Evolutionary conservation across 225 moss, liverwort and hornwort genomes (phyloP).

Genomic region (Polytrichum commune): DNA sequence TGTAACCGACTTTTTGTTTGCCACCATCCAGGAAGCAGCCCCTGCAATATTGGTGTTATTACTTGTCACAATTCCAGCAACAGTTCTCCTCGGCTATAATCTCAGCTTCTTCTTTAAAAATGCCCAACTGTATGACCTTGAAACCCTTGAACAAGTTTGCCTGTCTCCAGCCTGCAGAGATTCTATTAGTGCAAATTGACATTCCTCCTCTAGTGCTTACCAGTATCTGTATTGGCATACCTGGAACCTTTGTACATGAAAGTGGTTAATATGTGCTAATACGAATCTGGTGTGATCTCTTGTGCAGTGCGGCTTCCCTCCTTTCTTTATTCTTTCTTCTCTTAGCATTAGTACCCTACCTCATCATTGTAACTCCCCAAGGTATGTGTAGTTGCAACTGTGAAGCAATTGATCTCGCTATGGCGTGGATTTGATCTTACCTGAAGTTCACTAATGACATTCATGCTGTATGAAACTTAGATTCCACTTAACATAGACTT

Average conservation of each 20-base stretch:
- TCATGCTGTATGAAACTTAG: too few species aligned
- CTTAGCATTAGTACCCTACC: slow-evolving; percentile 64
- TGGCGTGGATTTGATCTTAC: too few species aligned
- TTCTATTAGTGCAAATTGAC: too few species aligned
- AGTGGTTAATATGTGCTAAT: too few species aligned
- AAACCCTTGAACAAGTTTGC: slow-evolving; percentile 49
- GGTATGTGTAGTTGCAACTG: slow-evolving; percentile 28
- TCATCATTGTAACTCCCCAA: slow-evolving; percentile 41
- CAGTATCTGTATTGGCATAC: too few species aligned
- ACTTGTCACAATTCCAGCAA: slow-evolving; percentile 70
- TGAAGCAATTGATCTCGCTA: too few species aligned
- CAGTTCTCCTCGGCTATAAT: slow-evolving; percentile 63
- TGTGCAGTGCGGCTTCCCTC: slow-evolving; percentile 67
- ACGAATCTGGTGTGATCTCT: slow-evolving; percentile 1
- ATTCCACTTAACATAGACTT: too few species aligned
- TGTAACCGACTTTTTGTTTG: slow-evolving; percentile 2
- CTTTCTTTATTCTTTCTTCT: slow-evolving; percentile 61
- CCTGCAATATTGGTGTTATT: slow-evolving; percentile 64
- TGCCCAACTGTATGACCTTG: slow-evolving; percentile 45
- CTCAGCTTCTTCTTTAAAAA: slow-evolving; percentile 64
- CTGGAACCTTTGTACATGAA: too few species aligned
- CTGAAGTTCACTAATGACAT: too few species aligned
- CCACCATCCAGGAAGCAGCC: slow-evolving; percentile 61
- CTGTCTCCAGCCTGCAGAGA: slow-evolving; percentile 23
- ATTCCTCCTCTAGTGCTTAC: too few species aligned